Evolutionary conservation across 1,284 basidiomycete genomes (phyloP).

Genomic region (Ustilago loliicola): DNA sequence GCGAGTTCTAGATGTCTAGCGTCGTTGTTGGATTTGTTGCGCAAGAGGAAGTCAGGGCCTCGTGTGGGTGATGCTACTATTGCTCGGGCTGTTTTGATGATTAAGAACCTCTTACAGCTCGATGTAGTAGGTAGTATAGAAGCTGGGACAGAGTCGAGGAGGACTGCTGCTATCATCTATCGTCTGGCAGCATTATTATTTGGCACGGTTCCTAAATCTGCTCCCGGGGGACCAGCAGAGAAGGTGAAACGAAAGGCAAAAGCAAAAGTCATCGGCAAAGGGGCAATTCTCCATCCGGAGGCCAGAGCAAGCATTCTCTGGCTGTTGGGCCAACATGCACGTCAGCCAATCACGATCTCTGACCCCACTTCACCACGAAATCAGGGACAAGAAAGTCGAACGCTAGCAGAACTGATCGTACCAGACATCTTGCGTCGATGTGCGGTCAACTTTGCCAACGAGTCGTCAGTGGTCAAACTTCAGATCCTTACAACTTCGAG

Average conservation of each 20-base stretch:
- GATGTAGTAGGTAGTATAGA: slow-evolving; percentile 9
- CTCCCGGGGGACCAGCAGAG: slow-evolving; percentile 4
- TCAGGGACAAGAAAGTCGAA: slow-evolving; percentile 17
- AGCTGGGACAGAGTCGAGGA: slow-evolving; percentile 4
- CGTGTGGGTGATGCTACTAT: slow-evolving; percentile 30
- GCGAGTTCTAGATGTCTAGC: slow-evolving; percentile 32
- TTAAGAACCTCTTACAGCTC: slow-evolving; percentile 43
- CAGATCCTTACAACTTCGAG: slow-evolving; percentile 62
- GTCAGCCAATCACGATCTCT: slow-evolving; percentile 23
- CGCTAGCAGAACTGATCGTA: slow-evolving; percentile 58
- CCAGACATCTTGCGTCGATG: slow-evolving; percentile 66
- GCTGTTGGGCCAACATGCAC: slow-evolving; percentile 65
- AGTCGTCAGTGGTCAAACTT: slow-evolving; percentile 51
- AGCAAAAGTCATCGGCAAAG: slow-evolving; percentile 53
- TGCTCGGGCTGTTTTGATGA: slow-evolving; percentile 38
- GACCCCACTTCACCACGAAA: background rate
- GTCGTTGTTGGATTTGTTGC: slow-evolving; percentile 35
- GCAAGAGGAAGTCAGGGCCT: slow-evolving; percentile 26
- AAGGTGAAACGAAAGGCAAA: slow-evolving; percentile 31
- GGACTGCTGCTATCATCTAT: slow-evolving; percentile 49
- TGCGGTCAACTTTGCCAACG: slow-evolving; percentile 62
- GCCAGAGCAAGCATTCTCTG: slow-evolving; percentile 63
- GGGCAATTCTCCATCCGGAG: slow-evolving; percentile 45
- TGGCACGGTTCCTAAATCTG: slow-evolving; percentile 28
- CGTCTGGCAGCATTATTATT: slow-evolving; percentile 57